Evolutionary conservation across 2,329 filamentous ascomycete genomes (phyloP).

Genomic region (Polychaeton citri): DNA sequence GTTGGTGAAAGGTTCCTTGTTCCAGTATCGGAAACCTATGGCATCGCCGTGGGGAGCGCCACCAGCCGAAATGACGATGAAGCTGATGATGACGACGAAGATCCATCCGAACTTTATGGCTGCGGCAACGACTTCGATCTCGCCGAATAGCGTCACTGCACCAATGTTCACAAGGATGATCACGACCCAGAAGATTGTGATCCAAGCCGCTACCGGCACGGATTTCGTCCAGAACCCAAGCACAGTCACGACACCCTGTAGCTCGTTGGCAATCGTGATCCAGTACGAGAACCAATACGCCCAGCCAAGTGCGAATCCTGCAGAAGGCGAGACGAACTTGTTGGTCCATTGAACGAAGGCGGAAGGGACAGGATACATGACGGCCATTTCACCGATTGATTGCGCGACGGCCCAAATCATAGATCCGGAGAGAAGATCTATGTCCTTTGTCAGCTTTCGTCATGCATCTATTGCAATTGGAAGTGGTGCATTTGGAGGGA

Average conservation of each 20-base stretch:
- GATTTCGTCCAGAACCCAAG: constrained; percentile 20
- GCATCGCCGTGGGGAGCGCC: constrained; percentile 21
- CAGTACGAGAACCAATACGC: constrained; percentile 34
- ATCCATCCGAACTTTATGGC: constrained; percentile 24
- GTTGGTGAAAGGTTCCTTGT: constrained; percentile 24
- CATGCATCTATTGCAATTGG: too few species aligned
- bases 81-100: constrained; percentile 9
- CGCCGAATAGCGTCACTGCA: constrained; percentile 2
- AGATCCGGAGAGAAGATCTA: constrained; percentile 22
- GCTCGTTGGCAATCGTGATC: constrained; percentile 29
- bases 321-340: constrained; percentile 31
- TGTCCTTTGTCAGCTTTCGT: too few species aligned
- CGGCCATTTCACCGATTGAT: constrained; percentile 34
- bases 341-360: constrained; percentile 35
- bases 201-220: constrained; percentile 20
- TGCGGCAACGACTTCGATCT: constrained; percentile 6
- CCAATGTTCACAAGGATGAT: constrained; percentile 14
- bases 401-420: constrained; percentile 34
- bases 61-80: constrained; percentile 20
- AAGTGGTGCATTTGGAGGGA: background rate
- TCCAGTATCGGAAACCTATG: constrained; percentile 7
- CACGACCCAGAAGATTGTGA: constrained; percentile 19
- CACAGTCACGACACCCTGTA: constrained; percentile 6
- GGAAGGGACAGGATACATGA: constrained; percentile 33
- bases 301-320: constrained; percentile 35